Evolutionary conservation across 1,284 basidiomycete genomes (phyloP).

Genomic region (Salmacisia buchloeana): DNA sequence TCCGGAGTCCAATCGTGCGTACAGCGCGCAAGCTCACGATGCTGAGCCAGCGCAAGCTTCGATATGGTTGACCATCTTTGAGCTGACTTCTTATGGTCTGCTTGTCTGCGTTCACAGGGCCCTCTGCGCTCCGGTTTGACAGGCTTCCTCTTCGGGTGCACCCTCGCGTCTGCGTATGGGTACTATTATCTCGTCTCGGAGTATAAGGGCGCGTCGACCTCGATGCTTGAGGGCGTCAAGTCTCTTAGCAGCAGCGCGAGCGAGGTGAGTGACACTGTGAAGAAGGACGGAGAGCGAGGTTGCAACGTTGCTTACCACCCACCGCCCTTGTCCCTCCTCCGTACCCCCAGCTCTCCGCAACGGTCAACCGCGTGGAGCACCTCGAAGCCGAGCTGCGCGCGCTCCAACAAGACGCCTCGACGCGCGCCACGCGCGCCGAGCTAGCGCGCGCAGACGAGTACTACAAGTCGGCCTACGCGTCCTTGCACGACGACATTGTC

Average conservation of each 20-base stretch:
- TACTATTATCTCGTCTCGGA: constrained; percentile 83
- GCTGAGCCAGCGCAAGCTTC: too few relatives aligned
- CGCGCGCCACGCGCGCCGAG: not conserved
- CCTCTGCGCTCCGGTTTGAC: constrained; percentile 55
- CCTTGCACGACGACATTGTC: not conserved
- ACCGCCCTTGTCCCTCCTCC: not conserved
- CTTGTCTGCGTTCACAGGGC: constrained; percentile 11
- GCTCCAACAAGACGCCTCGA: not conserved
- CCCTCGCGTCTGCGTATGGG: constrained; percentile 67
- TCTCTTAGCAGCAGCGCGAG: constrained; percentile 76
- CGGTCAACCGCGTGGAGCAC: not conserved
- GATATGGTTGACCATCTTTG: not conserved
- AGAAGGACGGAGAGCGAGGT: too few relatives aligned
- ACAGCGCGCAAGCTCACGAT: too few relatives aligned
- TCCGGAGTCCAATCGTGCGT: not conserved
- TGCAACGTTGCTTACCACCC: not conserved
- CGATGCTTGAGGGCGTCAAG: constrained; percentile 76
- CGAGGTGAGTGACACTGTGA: constrained; percentile 57
- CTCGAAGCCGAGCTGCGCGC: not conserved
- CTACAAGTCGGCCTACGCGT: not conserved
- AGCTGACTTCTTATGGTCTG: not conserved
- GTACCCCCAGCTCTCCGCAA: not conserved
- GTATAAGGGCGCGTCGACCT: constrained; percentile 76
- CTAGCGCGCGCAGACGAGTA: not conserved
- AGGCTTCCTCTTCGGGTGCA: constrained; percentile 84